A percentile compares a stretch with the other conserved stretches of the same genome.
These are phyloP conservation scores for Nymphaea thermarum DNA, from an alignment of 164 flowering plant species.

Conservation along the genomic window DNA sequence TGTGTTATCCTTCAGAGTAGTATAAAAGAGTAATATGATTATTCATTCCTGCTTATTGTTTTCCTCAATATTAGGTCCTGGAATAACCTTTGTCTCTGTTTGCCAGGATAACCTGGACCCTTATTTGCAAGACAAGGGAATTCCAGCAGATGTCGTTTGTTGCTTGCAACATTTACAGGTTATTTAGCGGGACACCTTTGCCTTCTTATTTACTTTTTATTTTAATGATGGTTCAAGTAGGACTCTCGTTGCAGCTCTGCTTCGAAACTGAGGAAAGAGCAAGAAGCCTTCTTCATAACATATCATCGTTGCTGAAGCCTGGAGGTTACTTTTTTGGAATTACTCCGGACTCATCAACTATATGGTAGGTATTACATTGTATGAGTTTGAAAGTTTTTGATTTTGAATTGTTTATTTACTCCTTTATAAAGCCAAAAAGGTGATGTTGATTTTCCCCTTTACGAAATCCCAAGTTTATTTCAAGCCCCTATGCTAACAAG, in stretches of 20 bases:
- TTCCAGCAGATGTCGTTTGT: conserved; percentile 63
- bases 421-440: too few relatives aligned
- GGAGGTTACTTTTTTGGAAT: conserved; percentile 97
- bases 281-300: conserved; percentile 69
- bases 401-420: background rate
- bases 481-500: background rate
- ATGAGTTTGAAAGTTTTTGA: background rate
- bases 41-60: too few relatives aligned
- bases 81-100: background rate
- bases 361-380: conserved; percentile 57
- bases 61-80: background rate
- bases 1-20: background rate
- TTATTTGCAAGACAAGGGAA: conserved; percentile 40
- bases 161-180: conserved; percentile 97
- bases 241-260: conserved; percentile 41
- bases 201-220: background rate
- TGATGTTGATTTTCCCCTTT: background rate
- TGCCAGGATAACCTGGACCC: conserved; percentile 53
- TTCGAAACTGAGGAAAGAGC: conserved; percentile 88
- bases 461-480: background rate
- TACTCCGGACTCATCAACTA: conserved; percentile 96
- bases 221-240: background rate
- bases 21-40: too few relatives aligned
- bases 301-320: conserved; percentile 74
- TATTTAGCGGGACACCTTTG: background rate